These are phyloP conservation scores for Solanum dulcamara DNA, from an alignment of 257 asterid genomes.

Conservation along the genomic window DNA sequence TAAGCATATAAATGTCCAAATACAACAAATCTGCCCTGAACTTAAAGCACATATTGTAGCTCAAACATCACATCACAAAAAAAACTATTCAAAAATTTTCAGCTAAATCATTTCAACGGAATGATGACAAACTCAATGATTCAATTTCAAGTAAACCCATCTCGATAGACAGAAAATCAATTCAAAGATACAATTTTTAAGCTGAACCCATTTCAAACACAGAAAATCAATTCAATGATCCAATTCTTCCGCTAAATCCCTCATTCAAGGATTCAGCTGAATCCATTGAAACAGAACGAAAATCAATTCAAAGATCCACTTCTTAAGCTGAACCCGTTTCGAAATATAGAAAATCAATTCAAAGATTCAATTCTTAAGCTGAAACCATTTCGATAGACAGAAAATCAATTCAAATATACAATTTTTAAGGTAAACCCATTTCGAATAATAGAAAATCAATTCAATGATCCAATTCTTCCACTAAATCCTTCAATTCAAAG, in stretches of 20 bases:
- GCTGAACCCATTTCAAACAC: neutral
- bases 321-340: neutral
- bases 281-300: neutral
- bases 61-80: neutral
- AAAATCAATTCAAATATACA: neutral
- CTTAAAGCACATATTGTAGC: neutral
- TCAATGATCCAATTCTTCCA: neutral
- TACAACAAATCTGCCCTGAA: neutral
- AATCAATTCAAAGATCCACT: neutral
- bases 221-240: neutral
- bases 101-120: neutral
- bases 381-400: too few species aligned
- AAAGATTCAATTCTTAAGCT: neutral
- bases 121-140: neutral
- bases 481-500: neutral
- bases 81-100: neutral
- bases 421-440: neutral
- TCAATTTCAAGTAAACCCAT: neutral
- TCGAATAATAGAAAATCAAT: neutral
- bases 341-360: neutral
- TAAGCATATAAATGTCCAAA: neutral
- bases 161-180: too few species aligned
- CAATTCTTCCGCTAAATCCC: neutral
- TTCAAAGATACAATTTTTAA: too few species aligned
- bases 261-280: neutral